Percentiles rank a stretch among this genome's conserved stretches.
phyloP scores from a whole-genome alignment of 75 land plant genomes.

The Ceratopteris richardii region DNA sequence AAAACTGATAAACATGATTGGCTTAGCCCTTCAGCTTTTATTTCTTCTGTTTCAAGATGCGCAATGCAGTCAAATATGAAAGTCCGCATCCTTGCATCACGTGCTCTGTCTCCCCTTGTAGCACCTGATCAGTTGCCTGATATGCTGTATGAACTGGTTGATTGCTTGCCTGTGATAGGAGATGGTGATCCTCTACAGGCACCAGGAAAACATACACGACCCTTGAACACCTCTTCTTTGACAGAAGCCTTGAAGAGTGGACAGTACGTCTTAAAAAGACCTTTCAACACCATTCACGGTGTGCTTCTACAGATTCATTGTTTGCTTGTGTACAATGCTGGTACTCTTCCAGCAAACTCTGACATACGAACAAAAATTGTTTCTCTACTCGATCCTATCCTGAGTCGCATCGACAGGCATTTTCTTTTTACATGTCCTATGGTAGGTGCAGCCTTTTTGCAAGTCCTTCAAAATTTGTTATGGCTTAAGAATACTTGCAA shows the following conservation, averaged over 20 bases:
- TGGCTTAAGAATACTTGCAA: conserved; percentile 30
- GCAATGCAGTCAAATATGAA: conserved; percentile 75
- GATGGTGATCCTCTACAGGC: background rate
- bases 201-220: background rate
- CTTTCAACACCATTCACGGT: conserved; percentile 80
- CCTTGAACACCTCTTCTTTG: background rate
- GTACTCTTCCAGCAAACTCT: conserved; percentile 42
- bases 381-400: background rate
- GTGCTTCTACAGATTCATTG: conserved; percentile 62
- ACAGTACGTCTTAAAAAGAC: background rate
- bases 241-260: too few species aligned
- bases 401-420: background rate
- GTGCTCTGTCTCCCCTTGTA: conserved; percentile 74
- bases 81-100: conserved; percentile 91
- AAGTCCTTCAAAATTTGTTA: conserved; percentile 54
- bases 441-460: conserved; percentile 46
- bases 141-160: conserved; percentile 41
- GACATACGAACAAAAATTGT: conserved; percentile 47
- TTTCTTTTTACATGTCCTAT: conserved; percentile 28
- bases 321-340: conserved; percentile 65
- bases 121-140: conserved; percentile 59
- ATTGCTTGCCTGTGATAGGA: conserved; percentile 39
- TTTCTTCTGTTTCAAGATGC: conserved; percentile 72
- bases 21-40: conserved; percentile 73
- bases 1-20: conserved; percentile 54